Evolutionary conservation across 768 basidiomycete species (phyloP), one percentile per base, ranked within the genome.

Genomic region (Leucosporidium scottii): DNA sequence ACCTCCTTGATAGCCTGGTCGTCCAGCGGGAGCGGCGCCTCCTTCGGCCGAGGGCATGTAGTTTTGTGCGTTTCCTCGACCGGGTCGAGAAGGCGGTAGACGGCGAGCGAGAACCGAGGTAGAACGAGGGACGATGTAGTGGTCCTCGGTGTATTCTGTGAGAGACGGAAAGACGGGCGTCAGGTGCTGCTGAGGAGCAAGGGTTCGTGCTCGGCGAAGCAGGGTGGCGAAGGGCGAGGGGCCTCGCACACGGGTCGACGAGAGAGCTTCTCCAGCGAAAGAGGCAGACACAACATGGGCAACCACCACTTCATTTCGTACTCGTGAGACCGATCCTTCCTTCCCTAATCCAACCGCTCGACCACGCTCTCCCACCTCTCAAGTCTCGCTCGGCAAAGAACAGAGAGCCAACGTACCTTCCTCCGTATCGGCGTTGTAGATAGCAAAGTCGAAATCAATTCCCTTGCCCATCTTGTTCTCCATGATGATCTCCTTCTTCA

Each of bases 401-500:
- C 27, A 27, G 53, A 54, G 47, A 59, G 23, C 48, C 59, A 56
- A 34, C 62, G 59, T 75, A 94, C 96, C 96, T 85, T 99, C 91
- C 68, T 89, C 88, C 12, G 89, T 86, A 47, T 87, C 85, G 57
- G 85, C 81, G 76, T 97, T 93, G 77, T 86, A 88, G 49, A 98
- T 82, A 61, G 85, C 85, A 30, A 99, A 84, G 80, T 99, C 96
- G 82, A 98, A 97, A 77, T 99, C 96, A 66, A 91, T 92, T 6
- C 76, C 77, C 83, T 92, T 93, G 81, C 88, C 88, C 80, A 99
- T 86, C 78, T 88, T 92, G 78, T 97, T 97, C 78, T 89, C 89
- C 76, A 94, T 82, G 76, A 99, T 94, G 77, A 99, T 91, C 81
- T 98, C 96, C 83, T 88, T 90, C 82, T 99, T 99, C 80, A 99